Conservation (phyloP, 208 protist species). For the Acanthamoeba castellanii region DNA sequence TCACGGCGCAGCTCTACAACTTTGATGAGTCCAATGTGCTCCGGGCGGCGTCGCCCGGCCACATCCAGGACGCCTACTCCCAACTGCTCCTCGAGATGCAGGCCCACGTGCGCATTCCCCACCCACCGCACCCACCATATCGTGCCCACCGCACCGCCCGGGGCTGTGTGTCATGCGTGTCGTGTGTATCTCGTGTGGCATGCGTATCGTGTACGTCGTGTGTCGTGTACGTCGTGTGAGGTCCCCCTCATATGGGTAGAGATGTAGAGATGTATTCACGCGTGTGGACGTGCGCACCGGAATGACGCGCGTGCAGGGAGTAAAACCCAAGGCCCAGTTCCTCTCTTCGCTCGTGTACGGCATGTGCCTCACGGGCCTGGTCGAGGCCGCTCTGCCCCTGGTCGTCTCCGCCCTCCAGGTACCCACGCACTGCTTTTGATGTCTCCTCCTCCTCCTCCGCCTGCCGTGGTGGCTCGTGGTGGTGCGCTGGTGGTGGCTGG, state of each 20-base stretch:
- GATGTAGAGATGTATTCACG: too few species aligned
- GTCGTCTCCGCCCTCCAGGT: not conserved
- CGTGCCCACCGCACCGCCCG: too few species aligned
- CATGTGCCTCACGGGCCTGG: not conserved
- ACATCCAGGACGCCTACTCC: constrained; percentile 4
- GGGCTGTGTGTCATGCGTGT: too few species aligned
- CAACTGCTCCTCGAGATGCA: not conserved
- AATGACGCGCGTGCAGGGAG: not conserved
- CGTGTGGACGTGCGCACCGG: too few species aligned
- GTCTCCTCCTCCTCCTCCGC: not conserved
- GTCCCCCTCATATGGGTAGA: too few species aligned
- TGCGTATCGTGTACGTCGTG: too few species aligned
- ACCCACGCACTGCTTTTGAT: not conserved
- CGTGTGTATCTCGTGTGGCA: too few species aligned
- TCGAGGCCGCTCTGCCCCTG: not conserved
- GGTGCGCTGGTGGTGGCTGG: too few species aligned
- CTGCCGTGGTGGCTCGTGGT: too few species aligned
- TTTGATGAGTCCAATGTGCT: not conserved
- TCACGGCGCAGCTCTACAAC: not conserved
- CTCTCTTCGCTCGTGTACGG: not conserved
- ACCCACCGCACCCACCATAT: not conserved
- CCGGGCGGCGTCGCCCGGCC: not conserved
- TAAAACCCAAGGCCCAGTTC: not conserved
- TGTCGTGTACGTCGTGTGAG: too few species aligned
- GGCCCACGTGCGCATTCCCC: not conserved